Conservation (phyloP, 2,329 filamentous ascomycete genomes). For the Scytalidium lignicola region DNA sequence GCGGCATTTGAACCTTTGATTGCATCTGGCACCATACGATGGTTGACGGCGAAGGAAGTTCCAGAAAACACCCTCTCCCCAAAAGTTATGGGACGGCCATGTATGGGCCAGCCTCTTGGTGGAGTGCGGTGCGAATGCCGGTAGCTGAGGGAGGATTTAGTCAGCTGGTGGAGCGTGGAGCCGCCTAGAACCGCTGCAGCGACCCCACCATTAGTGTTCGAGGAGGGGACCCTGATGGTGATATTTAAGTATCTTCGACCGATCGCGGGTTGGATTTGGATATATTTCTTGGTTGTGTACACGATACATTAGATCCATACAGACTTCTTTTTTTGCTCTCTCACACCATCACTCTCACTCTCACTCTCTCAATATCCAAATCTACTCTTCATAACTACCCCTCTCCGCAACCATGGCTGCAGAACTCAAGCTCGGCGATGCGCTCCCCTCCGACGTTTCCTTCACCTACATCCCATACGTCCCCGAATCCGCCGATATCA, state of each 20-base stretch:
- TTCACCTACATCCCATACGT: conserved; percentile 83
- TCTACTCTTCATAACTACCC: background rate
- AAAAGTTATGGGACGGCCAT: too few species aligned
- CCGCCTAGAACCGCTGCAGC: background rate
- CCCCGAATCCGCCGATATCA: conserved; percentile 62
- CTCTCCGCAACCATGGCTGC: conserved; percentile 15
- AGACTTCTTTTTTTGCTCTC: background rate
- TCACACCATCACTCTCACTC: background rate
- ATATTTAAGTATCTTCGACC: background rate
- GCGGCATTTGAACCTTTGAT: too few species aligned
- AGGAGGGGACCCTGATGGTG: background rate
- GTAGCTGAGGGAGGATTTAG: background rate
- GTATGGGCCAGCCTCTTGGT: too few species aligned
- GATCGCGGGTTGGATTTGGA: too few species aligned
- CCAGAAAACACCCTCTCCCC: too few species aligned
- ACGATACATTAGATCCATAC: too few species aligned
- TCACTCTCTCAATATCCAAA: conserved; percentile 3
- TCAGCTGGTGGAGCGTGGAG: background rate
- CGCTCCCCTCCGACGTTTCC: conserved; percentile 72
- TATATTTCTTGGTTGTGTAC: too few species aligned
- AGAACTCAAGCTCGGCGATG: conserved; percentile 61
- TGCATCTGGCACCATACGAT: too few species aligned
- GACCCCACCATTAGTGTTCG: background rate
- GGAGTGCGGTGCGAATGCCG: too few species aligned
- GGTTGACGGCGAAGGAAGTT: too few species aligned